Base-by-base conservation (phyloP, 352 stramenopile species). In the Phytophthora sojae region DNA sequence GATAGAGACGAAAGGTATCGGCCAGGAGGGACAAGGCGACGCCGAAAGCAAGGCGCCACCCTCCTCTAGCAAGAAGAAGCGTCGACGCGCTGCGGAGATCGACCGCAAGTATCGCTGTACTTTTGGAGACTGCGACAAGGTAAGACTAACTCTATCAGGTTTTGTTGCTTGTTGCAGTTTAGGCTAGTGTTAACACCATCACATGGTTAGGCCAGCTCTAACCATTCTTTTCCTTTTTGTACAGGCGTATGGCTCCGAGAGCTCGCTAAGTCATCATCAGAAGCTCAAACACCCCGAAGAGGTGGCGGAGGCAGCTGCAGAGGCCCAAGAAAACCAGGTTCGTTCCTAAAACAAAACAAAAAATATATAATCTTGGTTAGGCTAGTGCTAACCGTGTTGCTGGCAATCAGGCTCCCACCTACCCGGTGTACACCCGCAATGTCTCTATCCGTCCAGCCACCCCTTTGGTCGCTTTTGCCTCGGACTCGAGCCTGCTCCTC, bases 221-320 rank as follows among this genome's bases (percentile, higher is more conserved):
- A 26, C 19, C 45, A 52, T 58, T 51, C 26, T 14, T 50, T 55
- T 11, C 56, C n/a, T 8, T 45, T 9, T 23, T 12, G 2, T 3
- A 8, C 0, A 94, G 84, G 88, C 88, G 5, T 96, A 96, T 55
- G 88, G 88, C 3, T 93, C 85, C 0, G 88, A 94, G 76, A 84
- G 88, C 5, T 94, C 86, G 4, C 65, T 96, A 19, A 94, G 80
- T 15, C 88, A 96, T 50, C 88, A 96, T 52, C 85, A 92, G 60
- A 81, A 78, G n/a, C 69, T 96, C 2, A 96, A 96, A 73, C 86
- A 94, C 53, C 79, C 80, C 6, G 62, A 87, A 11, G 61, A 81
- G 53, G 60, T 77, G 23, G 65, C 62, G n/a, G 57, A 85, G 23
- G 65, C 62, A 15, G 57, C 82, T 17, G 58, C 64, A 26, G 64